phyloP scores from a whole-genome alignment of 768 basidiomycete genomes.

The Suillus clintonianus region DNA sequence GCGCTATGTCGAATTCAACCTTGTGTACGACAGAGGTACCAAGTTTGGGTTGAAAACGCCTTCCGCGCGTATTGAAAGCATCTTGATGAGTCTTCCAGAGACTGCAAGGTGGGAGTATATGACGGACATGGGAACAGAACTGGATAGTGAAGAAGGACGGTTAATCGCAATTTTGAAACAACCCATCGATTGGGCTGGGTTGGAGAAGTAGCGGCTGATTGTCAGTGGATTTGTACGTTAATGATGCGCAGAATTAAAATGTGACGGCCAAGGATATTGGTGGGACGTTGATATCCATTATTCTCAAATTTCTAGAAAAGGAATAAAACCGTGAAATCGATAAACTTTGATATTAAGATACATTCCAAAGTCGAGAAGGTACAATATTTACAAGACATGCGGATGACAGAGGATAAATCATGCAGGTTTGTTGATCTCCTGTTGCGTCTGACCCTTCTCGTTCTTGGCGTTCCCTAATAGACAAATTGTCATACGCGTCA shows the following conservation, averaged over 20 bases:
- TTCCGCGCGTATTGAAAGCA: slow-evolving; percentile 86
- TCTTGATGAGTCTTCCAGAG: slow-evolving; percentile 87
- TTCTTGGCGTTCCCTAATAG: slow-evolving; percentile 50
- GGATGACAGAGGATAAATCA: not conserved
- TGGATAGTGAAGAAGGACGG: slow-evolving; percentile 65
- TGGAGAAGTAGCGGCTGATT: not conserved
- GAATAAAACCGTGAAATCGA: not conserved
- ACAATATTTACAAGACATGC: not conserved
- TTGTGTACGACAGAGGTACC: slow-evolving; percentile 85
- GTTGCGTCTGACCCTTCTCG: slow-evolving; percentile 57
- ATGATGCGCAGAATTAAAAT: not conserved
- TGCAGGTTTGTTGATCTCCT: slow-evolving; percentile 49
- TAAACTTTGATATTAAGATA: not conserved
- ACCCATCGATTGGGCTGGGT: slow-evolving; percentile 64
- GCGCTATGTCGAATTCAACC: slow-evolving; percentile 93
- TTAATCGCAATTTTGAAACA: slow-evolving; percentile 61
- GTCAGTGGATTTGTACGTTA: not conserved
- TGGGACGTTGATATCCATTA: not conserved
- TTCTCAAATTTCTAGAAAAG: not conserved
- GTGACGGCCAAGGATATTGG: not conserved
- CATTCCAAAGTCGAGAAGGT: not conserved
- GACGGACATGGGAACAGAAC: slow-evolving; percentile 66
- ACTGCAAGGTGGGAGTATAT: slow-evolving; percentile 91
- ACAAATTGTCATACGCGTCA: not conserved
- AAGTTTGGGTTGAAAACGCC: slow-evolving; percentile 86